Percentiles rank a stretch among this genome's conserved stretches.
phyloP scores from a whole-genome alignment of 495 filamentous ascomycete genomes.

The Daldinia loculata region DNA sequence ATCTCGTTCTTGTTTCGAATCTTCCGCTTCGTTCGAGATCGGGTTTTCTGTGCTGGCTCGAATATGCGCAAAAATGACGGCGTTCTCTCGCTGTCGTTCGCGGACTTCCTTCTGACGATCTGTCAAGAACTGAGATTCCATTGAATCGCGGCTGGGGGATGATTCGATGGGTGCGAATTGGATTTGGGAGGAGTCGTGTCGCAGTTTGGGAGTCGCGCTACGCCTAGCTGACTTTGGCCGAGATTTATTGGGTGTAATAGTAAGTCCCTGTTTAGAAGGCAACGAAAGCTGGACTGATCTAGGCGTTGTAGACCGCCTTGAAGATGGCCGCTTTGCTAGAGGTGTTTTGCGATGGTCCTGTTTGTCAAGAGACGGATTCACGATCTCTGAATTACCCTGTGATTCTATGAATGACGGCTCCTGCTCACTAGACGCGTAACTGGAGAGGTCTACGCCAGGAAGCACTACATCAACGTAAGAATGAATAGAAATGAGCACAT shows the following conservation, averaged over 20 bases:
- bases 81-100: slow-evolving; percentile 70
- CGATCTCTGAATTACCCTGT: slow-evolving; percentile 54
- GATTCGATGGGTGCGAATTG: slow-evolving; percentile 74
- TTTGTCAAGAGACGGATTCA: slow-evolving; percentile 31
- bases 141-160: slow-evolving; percentile 49
- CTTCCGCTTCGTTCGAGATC: slow-evolving; percentile 7
- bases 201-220: slow-evolving; percentile 52
- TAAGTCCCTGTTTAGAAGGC: slow-evolving; percentile 37
- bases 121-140: slow-evolving; percentile 74
- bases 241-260: slow-evolving; percentile 41
- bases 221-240: slow-evolving; percentile 40
- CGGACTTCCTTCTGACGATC: slow-evolving; percentile 77
- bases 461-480: slow-evolving; percentile 53
- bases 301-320: slow-evolving; percentile 42
- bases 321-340: slow-evolving; percentile 25
- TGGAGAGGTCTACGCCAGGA: slow-evolving; percentile 51
- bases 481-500: slow-evolving; percentile 49
- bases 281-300: slow-evolving; percentile 39
- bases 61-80: slow-evolving; percentile 76
- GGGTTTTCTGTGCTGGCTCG: slow-evolving; percentile 62
- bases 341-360: slow-evolving; percentile 36
- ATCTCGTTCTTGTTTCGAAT: slow-evolving; percentile 32
- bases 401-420: slow-evolving; percentile 61
- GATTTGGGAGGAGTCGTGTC: slow-evolving; percentile 82
- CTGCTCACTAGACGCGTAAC: slow-evolving; percentile 40